phyloP scores from a whole-genome alignment of 352 stramenopile species.

The Globisporangium ultimum region DNA sequence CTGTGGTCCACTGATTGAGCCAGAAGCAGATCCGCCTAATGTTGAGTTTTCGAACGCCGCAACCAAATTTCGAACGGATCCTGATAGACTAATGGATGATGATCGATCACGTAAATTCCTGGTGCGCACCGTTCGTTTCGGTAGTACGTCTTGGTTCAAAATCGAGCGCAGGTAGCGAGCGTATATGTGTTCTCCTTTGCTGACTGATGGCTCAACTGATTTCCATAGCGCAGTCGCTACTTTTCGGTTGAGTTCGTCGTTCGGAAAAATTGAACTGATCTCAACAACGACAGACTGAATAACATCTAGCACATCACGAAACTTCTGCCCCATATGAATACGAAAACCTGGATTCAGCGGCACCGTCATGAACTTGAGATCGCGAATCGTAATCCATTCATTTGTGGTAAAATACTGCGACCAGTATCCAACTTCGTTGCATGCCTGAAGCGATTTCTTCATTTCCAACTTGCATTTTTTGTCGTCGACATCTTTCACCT shows the following conservation, averaged over 20 bases:
- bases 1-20: background rate
- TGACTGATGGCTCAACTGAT: conserved; percentile 45
- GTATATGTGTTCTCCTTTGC: conserved; percentile 66
- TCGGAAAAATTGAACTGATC: conserved; percentile 73
- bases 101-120: conserved; percentile 4
- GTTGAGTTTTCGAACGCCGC: conserved; percentile 21
- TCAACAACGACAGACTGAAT: conserved; percentile 64
- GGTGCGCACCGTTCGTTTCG: background rate
- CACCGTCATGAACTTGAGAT: conserved; percentile 41
- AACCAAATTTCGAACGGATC: conserved; percentile 21
- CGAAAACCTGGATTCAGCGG: conserved; percentile 61
- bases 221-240: conserved; percentile 56
- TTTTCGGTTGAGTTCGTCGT: conserved; percentile 53
- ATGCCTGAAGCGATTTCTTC: conserved; percentile 44
- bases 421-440: conserved; percentile 32
- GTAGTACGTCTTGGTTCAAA: conserved; percentile 40
- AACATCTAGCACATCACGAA: conserved; percentile 52
- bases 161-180: conserved; percentile 69
- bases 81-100: conserved; percentile 11
- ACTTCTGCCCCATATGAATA: conserved; percentile 61
- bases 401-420: conserved; percentile 31
- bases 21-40: conserved; percentile 15
- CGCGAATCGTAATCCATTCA: conserved; percentile 54
- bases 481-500: conserved; percentile 56
- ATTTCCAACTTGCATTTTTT: conserved; percentile 61